Base-by-base conservation (phyloP, 208 protist genomes). In the Trypanosoma cruzi region DNA sequence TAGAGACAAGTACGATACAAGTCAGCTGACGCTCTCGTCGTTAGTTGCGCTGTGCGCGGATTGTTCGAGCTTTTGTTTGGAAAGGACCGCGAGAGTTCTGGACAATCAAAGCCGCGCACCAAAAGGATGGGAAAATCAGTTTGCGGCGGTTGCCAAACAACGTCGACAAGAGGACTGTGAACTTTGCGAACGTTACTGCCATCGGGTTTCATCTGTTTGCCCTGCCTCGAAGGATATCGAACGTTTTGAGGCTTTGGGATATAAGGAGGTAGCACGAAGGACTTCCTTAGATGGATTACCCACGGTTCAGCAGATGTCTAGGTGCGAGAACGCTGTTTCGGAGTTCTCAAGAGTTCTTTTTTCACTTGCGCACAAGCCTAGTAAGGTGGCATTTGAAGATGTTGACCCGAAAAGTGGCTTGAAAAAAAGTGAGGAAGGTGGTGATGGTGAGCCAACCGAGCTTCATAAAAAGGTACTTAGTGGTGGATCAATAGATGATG, bases 331-430 rank as follows among this genome's bases (percentile, higher is more conserved):
- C 53, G 84, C 84, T 7, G 79, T 80, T 11, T 71, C 81, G 52
- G 69, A 77, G 13, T 88, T 93, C 40, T 79, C 84, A 8, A 65
- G 71, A 0, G 53, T 86, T 31, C 71, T 93, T 0, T 93, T 90
- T 58, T 72, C 82, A 8, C 58, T 90, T 26, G 80, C 87, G n/a
- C 87, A 93, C 69, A 93, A 93, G 60, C 87, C 87, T 2, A 93
- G 87, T 62, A 93, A 93, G 46, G 75, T 93, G 2, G 70, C 71
- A 6, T 93, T 93, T 73, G 71, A 79, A 29, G 76, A 72, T 34
- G 40, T 64, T 40, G 58, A 80, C 32, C 64, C 63, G 14, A 64
- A 73, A 61, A 65, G 68, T 10, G 74, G 73, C 22, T 13, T 58
- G 52, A 49, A 75, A 71, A 34, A 6, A 52, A 32, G 59, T 60